Evolutionary conservation across 768 basidiomycete genomes (phyloP).

Genomic region (Suillus brevipes): DNA sequence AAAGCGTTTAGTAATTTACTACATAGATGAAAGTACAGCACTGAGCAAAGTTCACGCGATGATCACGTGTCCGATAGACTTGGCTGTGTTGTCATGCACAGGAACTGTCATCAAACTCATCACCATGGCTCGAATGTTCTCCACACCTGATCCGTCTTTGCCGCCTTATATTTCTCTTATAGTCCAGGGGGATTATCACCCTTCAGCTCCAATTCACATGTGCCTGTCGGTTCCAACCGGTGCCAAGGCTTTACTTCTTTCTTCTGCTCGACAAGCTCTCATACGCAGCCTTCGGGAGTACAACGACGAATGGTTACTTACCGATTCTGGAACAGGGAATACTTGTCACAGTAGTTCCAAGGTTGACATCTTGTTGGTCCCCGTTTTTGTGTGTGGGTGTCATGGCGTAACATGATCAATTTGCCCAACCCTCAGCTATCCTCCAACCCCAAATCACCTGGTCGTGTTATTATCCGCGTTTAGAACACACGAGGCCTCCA

Average conservation of each 20-base stretch:
- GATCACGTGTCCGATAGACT: constrained; percentile 18
- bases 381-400: constrained; percentile 3
- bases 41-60: too few relatives aligned
- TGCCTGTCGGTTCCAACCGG: constrained; percentile 47
- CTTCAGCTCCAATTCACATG: constrained; percentile 71
- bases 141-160: constrained; percentile 45
- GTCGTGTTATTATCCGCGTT: constrained; percentile 52
- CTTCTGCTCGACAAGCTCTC: constrained; percentile 52
- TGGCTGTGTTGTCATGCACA: neutral
- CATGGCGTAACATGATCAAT: constrained; percentile 11
- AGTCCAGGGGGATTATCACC: constrained; percentile 59
- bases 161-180: constrained; percentile 61
- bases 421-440: constrained; percentile 48
- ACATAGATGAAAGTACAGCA: too few relatives aligned
- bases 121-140: constrained; percentile 30
- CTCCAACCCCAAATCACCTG: constrained; percentile 59
- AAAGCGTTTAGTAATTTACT: too few relatives aligned
- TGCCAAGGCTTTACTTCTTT: constrained; percentile 46
- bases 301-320: constrained; percentile 48
- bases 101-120: neutral
- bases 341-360: constrained; percentile 39
- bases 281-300: constrained; percentile 42
- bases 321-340: constrained; percentile 40
- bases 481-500: constrained; percentile 29
- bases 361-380: constrained; percentile 57